Percentiles rank a stretch among this genome's conserved stretches.
Conservation (phyloP, 495 filamentous ascomycete genomes). For the Clavariopsis aquatica region DNA sequence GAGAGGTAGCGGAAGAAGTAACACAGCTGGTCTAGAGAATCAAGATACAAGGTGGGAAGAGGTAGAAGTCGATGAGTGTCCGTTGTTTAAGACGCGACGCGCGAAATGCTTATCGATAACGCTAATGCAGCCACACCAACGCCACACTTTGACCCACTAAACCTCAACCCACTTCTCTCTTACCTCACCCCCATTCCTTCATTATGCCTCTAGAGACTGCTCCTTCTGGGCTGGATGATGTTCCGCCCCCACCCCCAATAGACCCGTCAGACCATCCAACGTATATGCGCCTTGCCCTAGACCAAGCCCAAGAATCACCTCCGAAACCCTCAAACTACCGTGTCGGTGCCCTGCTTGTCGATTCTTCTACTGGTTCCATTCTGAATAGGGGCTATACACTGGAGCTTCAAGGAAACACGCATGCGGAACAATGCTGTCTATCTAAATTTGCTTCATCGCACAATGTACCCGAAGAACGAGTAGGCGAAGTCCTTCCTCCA, state of each 20-base stretch:
- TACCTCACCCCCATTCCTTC: neutral
- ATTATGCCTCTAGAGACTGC: slow-evolving; percentile 7
- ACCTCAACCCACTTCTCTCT: neutral
- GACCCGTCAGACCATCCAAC: slow-evolving; percentile 52
- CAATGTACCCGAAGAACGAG: slow-evolving; percentile 55
- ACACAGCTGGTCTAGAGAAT: neutral
- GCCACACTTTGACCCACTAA: no score
- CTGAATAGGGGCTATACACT: slow-evolving; percentile 88
- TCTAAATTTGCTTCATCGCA: slow-evolving; percentile 65
- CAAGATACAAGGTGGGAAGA: neutral
- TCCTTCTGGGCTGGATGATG: neutral
- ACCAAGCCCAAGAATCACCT: slow-evolving; percentile 72
- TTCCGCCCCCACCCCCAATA: slow-evolving; percentile 1
- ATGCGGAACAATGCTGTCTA: slow-evolving; percentile 91
- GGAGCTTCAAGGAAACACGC: slow-evolving; percentile 89
- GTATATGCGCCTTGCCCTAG: slow-evolving; percentile 73
- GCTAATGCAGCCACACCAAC: slow-evolving; percentile 14
- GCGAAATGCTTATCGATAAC: neutral
- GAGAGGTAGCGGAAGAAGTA: neutral
- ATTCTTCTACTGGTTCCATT: slow-evolving; percentile 56
- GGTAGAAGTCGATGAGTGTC: neutral
- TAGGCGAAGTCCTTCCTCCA: slow-evolving; percentile 58
- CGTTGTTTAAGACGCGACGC: slow-evolving; percentile 25
- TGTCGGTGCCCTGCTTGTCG: slow-evolving; percentile 81
- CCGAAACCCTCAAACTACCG: slow-evolving; percentile 89